Base-by-base conservation (phyloP, 192 early-diverging fungal species). In the Bifiguratus adelaidae region DNA sequence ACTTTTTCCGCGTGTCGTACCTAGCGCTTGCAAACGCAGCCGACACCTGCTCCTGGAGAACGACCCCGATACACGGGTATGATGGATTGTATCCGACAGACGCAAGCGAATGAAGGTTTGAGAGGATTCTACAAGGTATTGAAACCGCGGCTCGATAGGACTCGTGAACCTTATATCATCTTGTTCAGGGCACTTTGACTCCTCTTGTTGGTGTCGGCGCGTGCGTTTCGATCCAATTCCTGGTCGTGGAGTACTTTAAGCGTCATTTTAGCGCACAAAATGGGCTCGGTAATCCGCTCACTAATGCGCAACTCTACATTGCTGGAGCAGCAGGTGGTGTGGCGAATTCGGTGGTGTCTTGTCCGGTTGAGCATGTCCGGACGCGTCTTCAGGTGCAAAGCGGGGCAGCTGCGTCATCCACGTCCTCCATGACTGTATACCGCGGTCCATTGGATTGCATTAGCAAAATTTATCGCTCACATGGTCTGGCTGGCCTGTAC, bases 211-310 rank as follows among this genome's bases (percentile, higher is more conserved):
- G 95, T 35, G 83, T 92, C 33, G 95, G 95, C 30, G 82, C 88
- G 9, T 95, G 92, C 59, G 95, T 98, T 4, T 92, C 91, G n/a
- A 88, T 98, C 59, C 95, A 98, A 71, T 98, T 98, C 58, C 70
- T 82, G 25, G 88, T 82, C 30, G 67, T 95, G 28, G 85, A 94
- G 68, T 73, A 78, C 40, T 82, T 84, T 66, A 95, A 98, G 72
- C 81, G 95, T 28, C 60, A 68, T 23, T 88, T 90, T 55, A 65
- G 65, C 16, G 47, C 56, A 13, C 50, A 68, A 21, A 91, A 89
- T 54, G 21, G 25, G 2, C 21, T 20, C 7, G 53, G 53, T 7
- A 63, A 61, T 8, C 61, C 71, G 7, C 71, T 98, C 4, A 76
- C 83, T 23, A 74, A 79, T 28, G 47, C 71, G 9, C 92, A 98